A percentile compares a stretch with the other conserved stretches of the same genome.
These are phyloP conservation scores for Wallemia hederae DNA, from an alignment of 1,284 basidiomycete species.

Conservation along the genomic window DNA sequence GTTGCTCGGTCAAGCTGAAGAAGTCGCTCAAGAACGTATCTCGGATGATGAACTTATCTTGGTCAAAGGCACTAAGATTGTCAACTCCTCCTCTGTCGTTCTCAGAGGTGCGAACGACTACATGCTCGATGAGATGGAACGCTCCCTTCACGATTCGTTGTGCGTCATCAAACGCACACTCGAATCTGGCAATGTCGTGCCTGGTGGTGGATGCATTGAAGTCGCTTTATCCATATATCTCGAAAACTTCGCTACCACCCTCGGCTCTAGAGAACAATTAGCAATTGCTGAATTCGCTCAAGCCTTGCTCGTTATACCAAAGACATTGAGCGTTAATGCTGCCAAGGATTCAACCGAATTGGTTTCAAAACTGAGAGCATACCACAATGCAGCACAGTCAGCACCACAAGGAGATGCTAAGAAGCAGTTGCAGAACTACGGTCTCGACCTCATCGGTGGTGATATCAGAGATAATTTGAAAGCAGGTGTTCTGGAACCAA, in stretches of 20 bases:
- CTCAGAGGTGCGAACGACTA: constrained; percentile 96
- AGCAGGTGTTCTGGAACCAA: constrained; percentile 84
- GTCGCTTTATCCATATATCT: constrained; percentile 88
- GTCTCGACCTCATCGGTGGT: constrained; percentile 77
- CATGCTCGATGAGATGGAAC: constrained; percentile 98
- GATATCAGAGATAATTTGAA: constrained; percentile 80
- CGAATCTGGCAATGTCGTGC: constrained; percentile 83
- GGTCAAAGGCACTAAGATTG: constrained; percentile 89
- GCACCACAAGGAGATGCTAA: constrained; percentile 75
- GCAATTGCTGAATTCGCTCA: constrained; percentile 94
- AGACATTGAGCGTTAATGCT: constrained; percentile 88
- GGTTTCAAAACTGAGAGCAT: constrained; percentile 84
- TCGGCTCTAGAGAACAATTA: constrained; percentile 92
- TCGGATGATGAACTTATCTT: constrained; percentile 96
- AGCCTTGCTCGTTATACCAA: constrained; percentile 79
- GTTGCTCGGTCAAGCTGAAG: constrained; percentile 69
- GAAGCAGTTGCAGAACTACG: constrained; percentile 75
- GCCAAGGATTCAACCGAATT: constrained; percentile 96
- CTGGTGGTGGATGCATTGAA: constrained; percentile 92
- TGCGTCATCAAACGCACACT: constrained; percentile 90
- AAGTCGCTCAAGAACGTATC: constrained; percentile 87
- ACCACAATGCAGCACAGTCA: constrained; percentile 89
- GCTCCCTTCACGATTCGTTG: constrained; percentile 76
- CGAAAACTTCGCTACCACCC: constrained; percentile 38
- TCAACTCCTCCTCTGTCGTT: constrained; percentile 74